Evolutionary conservation across 1,139 yeast species (phyloP).

Genomic region (Yamadazyma atmosphaerica): DNA sequence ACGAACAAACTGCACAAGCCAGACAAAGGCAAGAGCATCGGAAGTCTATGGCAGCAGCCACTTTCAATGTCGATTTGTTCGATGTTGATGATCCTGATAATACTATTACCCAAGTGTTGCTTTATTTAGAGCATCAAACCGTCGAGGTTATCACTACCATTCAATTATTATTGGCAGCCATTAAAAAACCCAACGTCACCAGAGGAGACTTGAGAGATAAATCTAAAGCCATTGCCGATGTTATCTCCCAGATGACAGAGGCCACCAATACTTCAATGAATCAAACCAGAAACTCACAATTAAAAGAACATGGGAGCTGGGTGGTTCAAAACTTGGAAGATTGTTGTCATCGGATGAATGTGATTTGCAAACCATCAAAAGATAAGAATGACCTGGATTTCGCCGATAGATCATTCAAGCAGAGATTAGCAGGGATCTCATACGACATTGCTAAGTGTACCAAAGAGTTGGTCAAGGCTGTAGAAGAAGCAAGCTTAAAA

Average conservation of each 20-base stretch:
- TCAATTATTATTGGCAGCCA: constrained; percentile 74
- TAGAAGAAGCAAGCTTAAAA: constrained; percentile 88
- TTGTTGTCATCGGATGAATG: constrained; percentile 78
- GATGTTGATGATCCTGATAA: constrained; percentile 85
- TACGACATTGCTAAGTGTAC: constrained; percentile 96
- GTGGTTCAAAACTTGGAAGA: constrained; percentile 84
- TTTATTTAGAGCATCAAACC: constrained; percentile 90
- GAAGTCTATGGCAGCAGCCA: constrained; percentile 53
- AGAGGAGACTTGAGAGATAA: constrained; percentile 73
- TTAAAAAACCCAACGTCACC: constrained; percentile 74
- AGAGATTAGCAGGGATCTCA: constrained; percentile 91
- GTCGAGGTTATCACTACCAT: constrained; percentile 89
- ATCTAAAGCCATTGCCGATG: constrained; percentile 70
- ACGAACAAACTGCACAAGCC: constrained; percentile 31
- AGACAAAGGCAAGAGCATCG: constrained; percentile 50
- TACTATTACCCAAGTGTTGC: constrained; percentile 78
- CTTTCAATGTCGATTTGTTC: constrained; percentile 70
- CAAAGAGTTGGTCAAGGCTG: constrained; percentile 91
- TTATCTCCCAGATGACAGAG: constrained; percentile 83
- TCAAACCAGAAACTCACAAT: constrained; percentile 77
- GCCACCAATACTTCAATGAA: constrained; percentile 89
- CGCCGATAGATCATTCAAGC: constrained; percentile 89
- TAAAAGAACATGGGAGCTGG: constrained; percentile 90
- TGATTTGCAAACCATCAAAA: constrained; percentile 51
- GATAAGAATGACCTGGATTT: constrained; percentile 58